Base-by-base conservation (phyloP, 352 stramenopile genomes). In the Phytopythium delawarense region DNA sequence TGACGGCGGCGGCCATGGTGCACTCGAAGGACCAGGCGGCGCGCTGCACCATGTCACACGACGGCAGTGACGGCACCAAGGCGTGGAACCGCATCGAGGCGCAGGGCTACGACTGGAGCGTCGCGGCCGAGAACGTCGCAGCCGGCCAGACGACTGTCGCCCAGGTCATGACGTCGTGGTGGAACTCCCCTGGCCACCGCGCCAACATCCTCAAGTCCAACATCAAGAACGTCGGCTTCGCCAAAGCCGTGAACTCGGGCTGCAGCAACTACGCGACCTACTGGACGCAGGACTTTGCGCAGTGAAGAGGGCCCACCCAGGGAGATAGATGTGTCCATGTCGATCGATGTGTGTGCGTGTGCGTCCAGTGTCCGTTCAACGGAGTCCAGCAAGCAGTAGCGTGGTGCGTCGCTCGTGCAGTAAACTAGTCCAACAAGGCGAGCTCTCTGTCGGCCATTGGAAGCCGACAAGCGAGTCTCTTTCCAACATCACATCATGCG, bases 41-140 rank as follows among this genome's bases (percentile, higher is more conserved):
- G 23, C 51, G 66, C n/a, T 83, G 75, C 67, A 59, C 48, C 18
- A 83, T 87, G 78, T 66, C 53, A 2, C 78, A 87, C 62, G 66
- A 76, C 20, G 76, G 75, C 21, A 64, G 57, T 11, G 57, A 85
- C 54, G 78, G 75, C 35, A 75, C 69, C 32, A 61, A 70, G 16
- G 46, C 74, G 39, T 73, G 64, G 65, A 63, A 76, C 56, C 78
- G 78, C 59, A 77, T 82, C 35, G 49, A 66, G 13, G 57, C 35
- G 4, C 59, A 75, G 11, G 72, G 72, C 16, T 87, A 79, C 63
- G 50, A 72, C 30, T 86, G 77, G 77, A 62, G 32, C 7, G 58
- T 67, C 12, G 61, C 68, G 25, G 72, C 67, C 1, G 78, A 88
- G 64, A 88, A 88, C 57, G 75, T 88, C n/a, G 76, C 76, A 42